Evolutionary conservation across 2,329 filamentous ascomycete genomes (phyloP).

Genomic region (Stromatinia cepivora): DNA sequence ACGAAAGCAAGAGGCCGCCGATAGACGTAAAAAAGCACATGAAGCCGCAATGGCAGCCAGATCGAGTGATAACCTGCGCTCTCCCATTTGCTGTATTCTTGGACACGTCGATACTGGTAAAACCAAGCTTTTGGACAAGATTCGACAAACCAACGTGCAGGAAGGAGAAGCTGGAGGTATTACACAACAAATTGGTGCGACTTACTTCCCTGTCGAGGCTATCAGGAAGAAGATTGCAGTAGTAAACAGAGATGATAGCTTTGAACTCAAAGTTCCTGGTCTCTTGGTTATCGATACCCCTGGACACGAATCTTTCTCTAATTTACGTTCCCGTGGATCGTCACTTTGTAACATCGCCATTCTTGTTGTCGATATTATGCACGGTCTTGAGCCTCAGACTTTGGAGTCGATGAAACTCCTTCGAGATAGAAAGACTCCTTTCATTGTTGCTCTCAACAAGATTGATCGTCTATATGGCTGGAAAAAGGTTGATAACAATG

Average conservation of each 20-base stretch:
- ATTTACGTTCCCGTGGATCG: constrained; percentile 92
- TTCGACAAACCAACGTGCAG: constrained; percentile 97
- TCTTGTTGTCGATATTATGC: constrained; percentile 98
- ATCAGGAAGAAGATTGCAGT: constrained; percentile 90
- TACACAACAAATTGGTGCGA: constrained; percentile 98
- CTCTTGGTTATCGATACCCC: constrained; percentile 96
- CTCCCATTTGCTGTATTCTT: constrained; percentile 98
- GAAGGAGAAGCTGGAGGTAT: constrained; percentile 99
- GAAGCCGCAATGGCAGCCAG: constrained; percentile 88
- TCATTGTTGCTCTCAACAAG: constrained; percentile 99
- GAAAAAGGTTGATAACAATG: constrained; percentile 99
- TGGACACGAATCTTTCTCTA: constrained; percentile 99
- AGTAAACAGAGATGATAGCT: constrained; percentile 84
- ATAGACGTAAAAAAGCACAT: constrained; percentile 84
- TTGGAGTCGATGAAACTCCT: constrained; percentile 95
- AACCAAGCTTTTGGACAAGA: constrained; percentile 98
- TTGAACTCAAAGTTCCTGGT: constrained; percentile 97
- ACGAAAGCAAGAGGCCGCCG: constrained; percentile 84
- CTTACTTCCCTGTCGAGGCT: constrained; percentile 95
- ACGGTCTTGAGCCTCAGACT: constrained; percentile 95
- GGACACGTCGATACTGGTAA: constrained; percentile 99
- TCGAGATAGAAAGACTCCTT: constrained; percentile 90
- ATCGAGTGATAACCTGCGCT: constrained; percentile 91
- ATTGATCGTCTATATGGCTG: constrained; percentile 99
- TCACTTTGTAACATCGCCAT: constrained; percentile 99